Evolutionary conservation across 345 rosid genomes (phyloP).

Genomic region (Gossypium rotundifolium): DNA sequence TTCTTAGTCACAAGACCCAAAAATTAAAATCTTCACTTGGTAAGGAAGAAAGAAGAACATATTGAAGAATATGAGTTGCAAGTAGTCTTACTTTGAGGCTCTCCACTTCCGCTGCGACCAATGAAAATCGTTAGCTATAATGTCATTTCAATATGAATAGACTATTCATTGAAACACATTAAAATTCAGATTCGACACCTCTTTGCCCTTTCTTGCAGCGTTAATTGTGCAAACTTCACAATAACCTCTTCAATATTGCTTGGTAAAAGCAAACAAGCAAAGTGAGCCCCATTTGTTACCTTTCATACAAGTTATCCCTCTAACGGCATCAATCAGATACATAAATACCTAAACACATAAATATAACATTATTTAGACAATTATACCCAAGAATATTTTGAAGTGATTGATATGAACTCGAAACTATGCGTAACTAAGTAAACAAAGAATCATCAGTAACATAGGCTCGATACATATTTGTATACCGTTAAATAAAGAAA

Average conservation of each 20-base stretch:
- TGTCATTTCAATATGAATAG: conserved; percentile 16
- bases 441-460: neutral
- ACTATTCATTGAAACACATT: neutral
- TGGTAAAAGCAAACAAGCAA: conserved; percentile 20
- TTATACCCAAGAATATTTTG: neutral
- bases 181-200: conserved; percentile 30
- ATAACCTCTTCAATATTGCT: conserved; percentile 75
- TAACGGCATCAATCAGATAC: neutral
- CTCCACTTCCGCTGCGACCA: conserved; percentile 66
- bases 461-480: neutral
- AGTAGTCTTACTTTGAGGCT: conserved; percentile 76
- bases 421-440: neutral
- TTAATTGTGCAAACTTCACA: conserved; percentile 61
- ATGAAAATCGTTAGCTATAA: conserved; percentile 10
- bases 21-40: conserved; percentile 9
- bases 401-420: neutral
- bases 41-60: conserved; percentile 8
- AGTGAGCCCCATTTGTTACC: conserved; percentile 1
- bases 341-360: neutral
- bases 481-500: neutral
- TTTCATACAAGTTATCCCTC: neutral
- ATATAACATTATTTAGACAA: neutral
- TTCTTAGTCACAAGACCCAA: conserved; percentile 25
- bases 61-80: conserved; percentile 5
- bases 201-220: conserved; percentile 89